Percentiles rank a stretch among this genome's conserved stretches.
These are phyloP conservation scores for Candida saitoana DNA, from an alignment of 805 yeast genomes.

Conservation along the genomic window DNA sequence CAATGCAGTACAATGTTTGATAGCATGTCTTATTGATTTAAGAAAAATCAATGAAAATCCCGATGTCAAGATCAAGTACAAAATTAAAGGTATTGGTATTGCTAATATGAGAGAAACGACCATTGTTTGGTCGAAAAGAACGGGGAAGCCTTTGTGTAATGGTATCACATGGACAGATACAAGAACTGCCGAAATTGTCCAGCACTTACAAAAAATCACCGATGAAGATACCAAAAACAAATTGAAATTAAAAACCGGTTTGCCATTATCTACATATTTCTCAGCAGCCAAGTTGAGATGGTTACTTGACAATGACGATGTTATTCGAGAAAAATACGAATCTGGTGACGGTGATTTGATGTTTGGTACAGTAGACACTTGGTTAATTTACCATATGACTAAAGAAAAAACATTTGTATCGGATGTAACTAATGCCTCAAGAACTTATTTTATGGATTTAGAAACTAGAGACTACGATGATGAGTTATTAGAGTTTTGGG, in stretches of 20 bases:
- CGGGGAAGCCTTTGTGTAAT: constrained; percentile 78
- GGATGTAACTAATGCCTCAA: constrained; percentile 87
- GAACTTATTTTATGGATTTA: constrained; percentile 87
- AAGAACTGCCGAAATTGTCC: constrained; percentile 71
- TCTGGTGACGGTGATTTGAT: constrained; percentile 66
- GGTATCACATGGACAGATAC: constrained; percentile 98
- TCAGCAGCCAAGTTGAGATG: constrained; percentile 87
- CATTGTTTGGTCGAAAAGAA: constrained; percentile 75
- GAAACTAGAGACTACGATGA: constrained; percentile 72
- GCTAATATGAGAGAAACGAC: constrained; percentile 97
- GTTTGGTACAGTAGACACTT: constrained; percentile 93
- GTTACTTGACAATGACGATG: constrained; percentile 77
- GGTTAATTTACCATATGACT: constrained; percentile 86
- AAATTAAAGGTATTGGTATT: constrained; percentile 73
- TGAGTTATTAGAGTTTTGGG: constrained; percentile 73
- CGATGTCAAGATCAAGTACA: constrained; percentile 49
- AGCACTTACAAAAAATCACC: constrained; percentile 51
- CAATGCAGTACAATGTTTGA: constrained; percentile 76
- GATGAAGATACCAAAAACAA: constrained; percentile 53
- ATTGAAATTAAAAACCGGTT: constrained; percentile 67
- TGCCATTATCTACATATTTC: constrained; percentile 87
- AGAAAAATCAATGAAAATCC: constrained; percentile 53
- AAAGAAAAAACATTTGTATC: constrained; percentile 66
- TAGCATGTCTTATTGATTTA: constrained; percentile 56
- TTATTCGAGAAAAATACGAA: constrained; percentile 64